Base-by-base conservation (phyloP, 768 basidiomycete genomes). In the Rhizopogon roseolus region DNA sequence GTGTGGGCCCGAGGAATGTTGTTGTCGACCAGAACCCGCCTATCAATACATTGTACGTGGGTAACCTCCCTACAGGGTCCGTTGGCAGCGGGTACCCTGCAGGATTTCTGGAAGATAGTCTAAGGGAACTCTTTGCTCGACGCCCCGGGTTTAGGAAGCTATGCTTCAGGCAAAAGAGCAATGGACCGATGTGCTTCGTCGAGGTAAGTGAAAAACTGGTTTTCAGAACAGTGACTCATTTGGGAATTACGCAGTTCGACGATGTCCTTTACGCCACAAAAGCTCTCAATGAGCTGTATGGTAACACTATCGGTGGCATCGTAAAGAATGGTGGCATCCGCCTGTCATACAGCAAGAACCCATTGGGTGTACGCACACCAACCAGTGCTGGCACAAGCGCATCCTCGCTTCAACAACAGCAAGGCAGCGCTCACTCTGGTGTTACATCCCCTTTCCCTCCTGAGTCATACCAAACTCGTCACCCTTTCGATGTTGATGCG, bases 31-130 rank as follows among this genome's bases (percentile, higher is more conserved):
- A 96, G 74, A 98, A 98, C 68, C 95, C 95, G 62, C 95, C 95
- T 13, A 98, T 98, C 71, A 98, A 97, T 64, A 99, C 97, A 0
- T 77, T 99, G n/a, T 98, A 98, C 65, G 94, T 99, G n/a, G 97
- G 97, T 42, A 98, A 98, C 62, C 73, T 99, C 54, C 97, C 96
- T 2, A 90, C 89, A 5, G 81, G 86, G 32, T 82, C 86, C 22
- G 79, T 85, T 16, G 82, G 88, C 6, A 71, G 76, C 4, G 86
- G 89, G 2, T 86, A 84, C 62, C 83, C 90, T 37, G 81, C 85
- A 43, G 86, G 88, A 60, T 83, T 86, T 62, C 79, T 99, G 2
- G 95, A 99, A 70, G 92, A 95, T 54, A 85, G 82, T 34, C 76
- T 99, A 25, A 79, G 93, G 53, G 84, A 85, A 38, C 73, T 97